Evolutionary conservation across 768 basidiomycete genomes (phyloP), one percentile per base, ranked within the genome.

Genomic region (Leccinum subtestaceum): DNA sequence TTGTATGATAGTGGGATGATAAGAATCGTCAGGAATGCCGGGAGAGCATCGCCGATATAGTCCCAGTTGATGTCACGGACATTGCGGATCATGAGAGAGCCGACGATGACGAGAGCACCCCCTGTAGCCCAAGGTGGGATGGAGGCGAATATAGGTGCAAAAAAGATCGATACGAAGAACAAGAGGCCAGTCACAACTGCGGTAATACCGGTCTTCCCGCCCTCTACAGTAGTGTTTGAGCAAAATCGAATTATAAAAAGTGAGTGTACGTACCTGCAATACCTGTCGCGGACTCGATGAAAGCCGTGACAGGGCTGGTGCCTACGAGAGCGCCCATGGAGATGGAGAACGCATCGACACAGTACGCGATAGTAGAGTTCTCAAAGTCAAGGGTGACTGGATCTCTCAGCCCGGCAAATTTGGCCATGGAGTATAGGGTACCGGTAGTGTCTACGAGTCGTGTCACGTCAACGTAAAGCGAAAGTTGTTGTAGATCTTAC

Each of bases 111-210:
- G 36, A 95, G 77, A 1, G 91, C 91, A 57, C 92, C 88, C 13
- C 92, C 92, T 1, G 92, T 95, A 4, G 92, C 91, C 90, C 91
- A 94, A 0, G 86, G 65, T 0, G 92, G 92, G 53, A 95, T 91
- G 11, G 88, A 91, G 10, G 91, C 90, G 63, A 95, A 93, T 65
- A 95, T 87, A 6, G 92, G 92, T 17, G 92, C 83, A 67, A 95
- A 95, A 80, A 95, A 95, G 56, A 95, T 78, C 3, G 84, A 89
- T 49, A 95, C 73, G 70, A 93, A 88, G 81, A 95, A 94, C 63
- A 84, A 82, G 47, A 91, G 66, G 7, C 88, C 88, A 3, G 83
- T 85, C 13, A 81, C 78, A 56, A 93, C 80, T 4, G 88, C 92
- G 0, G 92, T 88, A 53, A 95, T 74, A 27, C 93, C 93, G 0